Evolutionary conservation across 352 stramenopile species (phyloP), one percentile per base, ranked within the genome.

Genomic region (Saprolegnia diclina): DNA sequence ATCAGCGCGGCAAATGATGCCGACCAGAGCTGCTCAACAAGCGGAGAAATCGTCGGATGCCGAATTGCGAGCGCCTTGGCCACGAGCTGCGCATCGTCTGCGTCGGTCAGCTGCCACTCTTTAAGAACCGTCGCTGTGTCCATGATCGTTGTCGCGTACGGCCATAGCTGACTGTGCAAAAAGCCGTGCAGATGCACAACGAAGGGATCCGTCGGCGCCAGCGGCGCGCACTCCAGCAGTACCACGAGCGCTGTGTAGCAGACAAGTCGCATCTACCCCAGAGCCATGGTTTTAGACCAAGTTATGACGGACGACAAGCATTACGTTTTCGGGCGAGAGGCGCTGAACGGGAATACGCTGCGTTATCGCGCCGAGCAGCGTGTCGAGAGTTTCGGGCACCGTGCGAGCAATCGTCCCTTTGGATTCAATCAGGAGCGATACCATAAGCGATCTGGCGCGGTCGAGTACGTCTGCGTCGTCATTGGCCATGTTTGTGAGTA

Each of bases 141-240:
- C 52, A 26, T 59, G 35, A 59, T 14, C 35, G 24, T 18, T 26
- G 52, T 59, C 3, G n/a, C 35, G 19, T 59, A 59, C 9, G 52
- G 52, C 52, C 52, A 59, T 21, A 59, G 24, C 35, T 59, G 52
- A 11, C 52, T 59, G 52, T 59, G 52, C 13, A 59, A 24, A n/a
- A 19, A 59, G 10, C 52, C 52, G 19, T 59, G 35, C 35, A 59
- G 19, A 59, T 59, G 24, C 24, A 59, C 52, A 4, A 59, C 52
- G 19, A 59, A 59, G 11, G 24, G 52, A 59, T 59, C 52, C 13
- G 13, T 59, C 16, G 52, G 52, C n/a, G 35, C 24, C 35, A 59
- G 35, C 24, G 24, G 35, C 16, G 52, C 13, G 19, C 52, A 59
- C 35, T 59, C 52, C 13, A 59, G 24, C 52, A 59, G 24, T 7